These are phyloP conservation scores for Colletotrichum falcatum DNA, from an alignment of 2,329 filamentous ascomycete genomes.

Conservation along the genomic window DNA sequence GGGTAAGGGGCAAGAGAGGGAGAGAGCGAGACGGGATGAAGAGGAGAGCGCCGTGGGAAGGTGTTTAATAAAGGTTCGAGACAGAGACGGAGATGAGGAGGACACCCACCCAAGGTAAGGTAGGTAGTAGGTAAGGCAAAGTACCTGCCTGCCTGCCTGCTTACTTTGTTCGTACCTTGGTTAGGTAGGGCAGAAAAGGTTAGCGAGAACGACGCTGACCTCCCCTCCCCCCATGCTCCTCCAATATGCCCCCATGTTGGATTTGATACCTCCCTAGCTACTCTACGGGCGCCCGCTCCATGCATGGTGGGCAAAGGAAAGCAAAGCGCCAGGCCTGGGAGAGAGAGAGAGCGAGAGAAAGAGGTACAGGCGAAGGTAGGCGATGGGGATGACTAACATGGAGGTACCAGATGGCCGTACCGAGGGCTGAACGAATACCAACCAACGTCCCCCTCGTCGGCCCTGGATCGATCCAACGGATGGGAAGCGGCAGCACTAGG, in stretches of 20 bases:
- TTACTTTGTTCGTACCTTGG: too few species aligned
- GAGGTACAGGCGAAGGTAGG: neutral
- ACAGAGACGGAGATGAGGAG: conserved; percentile 2
- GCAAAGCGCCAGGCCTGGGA: conserved; percentile 21
- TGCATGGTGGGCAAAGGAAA: conserved; percentile 14
- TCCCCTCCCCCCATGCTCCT: neutral
- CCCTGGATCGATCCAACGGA: conserved; percentile 28
- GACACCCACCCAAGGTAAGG: too few species aligned
- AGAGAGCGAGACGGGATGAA: neutral
- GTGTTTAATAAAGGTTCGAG: conserved; percentile 35
- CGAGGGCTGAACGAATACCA: conserved; percentile 20
- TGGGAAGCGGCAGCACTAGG: conserved; percentile 28
- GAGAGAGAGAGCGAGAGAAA: too few species aligned
- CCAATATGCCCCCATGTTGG: neutral
- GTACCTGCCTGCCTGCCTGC: neutral
- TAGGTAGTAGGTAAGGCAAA: neutral
- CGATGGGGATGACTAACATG: neutral
- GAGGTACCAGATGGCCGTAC: neutral
- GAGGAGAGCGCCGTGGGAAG: conserved; percentile 23
- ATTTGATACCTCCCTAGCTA: too few species aligned
- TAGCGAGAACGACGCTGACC: neutral
- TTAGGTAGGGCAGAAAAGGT: neutral
- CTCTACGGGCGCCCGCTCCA: conserved; percentile 1
- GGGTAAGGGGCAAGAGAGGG: conserved; percentile 13
- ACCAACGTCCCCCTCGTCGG: conserved; percentile 27